Base-by-base conservation (phyloP, 352 stramenopile species). In the Peronosclerospora sorghi region DNA sequence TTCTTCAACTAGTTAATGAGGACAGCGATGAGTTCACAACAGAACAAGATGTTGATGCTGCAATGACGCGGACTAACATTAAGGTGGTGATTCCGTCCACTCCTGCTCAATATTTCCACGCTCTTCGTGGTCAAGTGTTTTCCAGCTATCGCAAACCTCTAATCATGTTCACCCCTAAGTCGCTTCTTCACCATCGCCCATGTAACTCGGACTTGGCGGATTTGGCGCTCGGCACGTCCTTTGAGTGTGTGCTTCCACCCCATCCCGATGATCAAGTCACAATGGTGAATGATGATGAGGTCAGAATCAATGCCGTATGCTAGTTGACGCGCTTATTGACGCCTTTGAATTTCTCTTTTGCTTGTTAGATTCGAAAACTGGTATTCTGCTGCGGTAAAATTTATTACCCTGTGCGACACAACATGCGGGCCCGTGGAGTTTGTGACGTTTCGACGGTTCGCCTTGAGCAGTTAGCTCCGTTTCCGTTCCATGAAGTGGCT, bases 101-200 rank as follows among this genome's bases (percentile, higher is more conserved):
- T 0, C 92, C 94, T 0, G 94, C 94, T 3, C 95, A 98, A 62
- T 98, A 98, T 56, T 98, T 98, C 61, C 94, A 98, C 55, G 86
- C 79, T 13, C 69, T 98, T 40, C 83, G 94, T 7, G 71, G 94
- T 21, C 80, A 93, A 54, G 65, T 85, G n/a, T 42, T 51, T 18
- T 72, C 61, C 26, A 72, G 53, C 30, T 86, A 82, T 53, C 74
- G 75, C 40, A 93, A 94, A 45, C 82, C 82, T 28, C 47, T 93
- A 12, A 61, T 93, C 17, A 50, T 90, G 32, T 87, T 94, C 19
- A 70, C 71, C 2, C 82, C 82, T 1, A 94, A 94, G 57, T 86
- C 71, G 13, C 54, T 94, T 23, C 57, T 92, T 48, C 82, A 87
- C 32, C 82, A 89, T 51, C 77, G 78, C 10, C 77, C 71, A 20